Evolutionary conservation across 345 rosid species (phyloP), one percentile per base, ranked within the genome.

Genomic region (Lepidium didymum): DNA sequence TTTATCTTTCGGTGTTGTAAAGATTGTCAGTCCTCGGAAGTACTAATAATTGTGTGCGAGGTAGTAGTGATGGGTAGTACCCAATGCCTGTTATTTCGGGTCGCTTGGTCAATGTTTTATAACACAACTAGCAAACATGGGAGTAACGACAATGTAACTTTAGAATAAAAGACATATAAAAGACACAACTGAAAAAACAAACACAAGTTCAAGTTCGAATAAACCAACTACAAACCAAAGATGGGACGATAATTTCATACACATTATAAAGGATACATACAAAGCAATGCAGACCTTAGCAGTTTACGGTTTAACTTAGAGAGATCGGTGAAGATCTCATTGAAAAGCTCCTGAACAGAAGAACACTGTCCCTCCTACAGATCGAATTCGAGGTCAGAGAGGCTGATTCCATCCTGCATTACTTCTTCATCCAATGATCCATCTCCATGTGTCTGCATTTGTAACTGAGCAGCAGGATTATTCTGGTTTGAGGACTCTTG

Each of bases 401-500:
- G 67, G 31, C 59, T 58, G 25, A 40, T 42, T 51, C 67, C 74
- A 42, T 70, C 68, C 9, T 51, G 14, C 35, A 55, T 50, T 19
- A 8, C 7, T 13, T 12, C 14, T 23, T 68, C 57, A 56, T 45
- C 73, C 34, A 47, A 46, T 1, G 38, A 8, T 33, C 16, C 42
- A 3, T 56, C 16, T 33, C 25, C 42, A 3, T 56, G 55, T 43
- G 29, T 5, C 35, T 44, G 43, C 62, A 35, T 47, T 35, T 56
- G 64, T 35, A 0, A 37, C 37, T 35, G 56, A 56, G 4, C 37
- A 46, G 14, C 44, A 51, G 7, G 21, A 9, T 29, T 25, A 9
- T 29, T 25, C 36, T 15, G 52, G 75, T 62, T 62, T 51, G 68
- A 52, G 11, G 75, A 70, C 75, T 70, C 75, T 0, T 3, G 25